Evolutionary conservation across 768 basidiomycete species (phyloP).

Genomic region (Mycena alexandri): DNA sequence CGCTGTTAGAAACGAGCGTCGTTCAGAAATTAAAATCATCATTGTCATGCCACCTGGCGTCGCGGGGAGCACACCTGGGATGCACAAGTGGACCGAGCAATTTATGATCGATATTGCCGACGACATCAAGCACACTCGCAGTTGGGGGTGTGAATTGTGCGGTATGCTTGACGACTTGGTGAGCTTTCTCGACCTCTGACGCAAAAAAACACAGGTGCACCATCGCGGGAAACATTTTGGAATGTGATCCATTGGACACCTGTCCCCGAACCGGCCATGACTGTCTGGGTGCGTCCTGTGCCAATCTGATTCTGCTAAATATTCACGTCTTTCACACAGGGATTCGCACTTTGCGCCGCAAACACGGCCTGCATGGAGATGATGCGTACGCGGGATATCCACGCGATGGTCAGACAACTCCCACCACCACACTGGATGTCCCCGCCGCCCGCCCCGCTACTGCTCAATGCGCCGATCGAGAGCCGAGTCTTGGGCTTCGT

Average conservation of each 20-base stretch:
- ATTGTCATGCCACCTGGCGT: conserved; percentile 16
- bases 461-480: background rate
- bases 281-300: conserved; percentile 11
- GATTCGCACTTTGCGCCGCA: conserved; percentile 9
- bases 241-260: conserved; percentile 23
- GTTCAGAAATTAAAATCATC: conserved; percentile 15
- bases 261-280: conserved; percentile 8
- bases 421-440: conserved; percentile 7
- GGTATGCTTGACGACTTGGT: background rate
- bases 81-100: conserved; percentile 24
- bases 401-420: background rate
- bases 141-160: conserved; percentile 18
- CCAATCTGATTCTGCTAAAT: background rate
- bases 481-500: background rate
- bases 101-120: conserved; percentile 20
- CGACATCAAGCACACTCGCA: conserved; percentile 24
- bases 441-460: conserved; percentile 10
- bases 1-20: conserved; percentile 15
- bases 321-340: background rate
- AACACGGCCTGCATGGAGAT: conserved; percentile 8
- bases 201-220: background rate
- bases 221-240: conserved; percentile 21
- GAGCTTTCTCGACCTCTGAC: too few relatives aligned
- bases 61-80: conserved; percentile 12
- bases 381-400: background rate